Conservation (phyloP, 345 rosid species). For the Brassica rapa region DNA sequence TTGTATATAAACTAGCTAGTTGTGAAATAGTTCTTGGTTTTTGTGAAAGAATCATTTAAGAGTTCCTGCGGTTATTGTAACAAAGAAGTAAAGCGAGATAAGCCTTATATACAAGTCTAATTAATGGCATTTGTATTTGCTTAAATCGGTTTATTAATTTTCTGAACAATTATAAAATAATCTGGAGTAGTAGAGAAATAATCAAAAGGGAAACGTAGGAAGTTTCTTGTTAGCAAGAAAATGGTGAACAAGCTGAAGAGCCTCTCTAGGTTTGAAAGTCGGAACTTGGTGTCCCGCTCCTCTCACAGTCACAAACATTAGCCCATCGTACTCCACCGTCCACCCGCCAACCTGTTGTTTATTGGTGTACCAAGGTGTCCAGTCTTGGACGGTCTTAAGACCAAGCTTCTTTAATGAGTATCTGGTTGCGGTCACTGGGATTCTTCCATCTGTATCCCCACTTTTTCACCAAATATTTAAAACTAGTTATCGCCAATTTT, state of each 20-base stretch:
- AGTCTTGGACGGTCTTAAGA: slow-evolving; percentile 52
- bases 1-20: neutral
- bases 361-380: slow-evolving; percentile 76
- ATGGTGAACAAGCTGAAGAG: slow-evolving; percentile 58
- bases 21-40: neutral
- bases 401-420: slow-evolving; percentile 71
- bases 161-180: slow-evolving; percentile 25
- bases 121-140: neutral
- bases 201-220: slow-evolving; percentile 54
- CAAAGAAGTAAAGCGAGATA: neutral
- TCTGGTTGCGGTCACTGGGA: slow-evolving; percentile 77
- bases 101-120: slow-evolving; percentile 14
- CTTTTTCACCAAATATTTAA: slow-evolving; percentile 27
- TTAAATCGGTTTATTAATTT: slow-evolving; percentile 21
- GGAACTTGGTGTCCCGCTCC: slow-evolving; percentile 87
- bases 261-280: slow-evolving; percentile 57
- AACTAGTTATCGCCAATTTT: neutral
- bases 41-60: neutral
- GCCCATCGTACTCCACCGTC: slow-evolving; percentile 65
- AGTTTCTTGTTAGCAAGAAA: slow-evolving; percentile 60
- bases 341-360: slow-evolving; percentile 74
- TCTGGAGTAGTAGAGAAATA: neutral
- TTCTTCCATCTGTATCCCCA: slow-evolving; percentile 91
- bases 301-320: slow-evolving; percentile 64
- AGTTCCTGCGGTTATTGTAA: neutral